Conservation (phyloP, 768 basidiomycete species). For the Neoboletus brunneissimus region DNA sequence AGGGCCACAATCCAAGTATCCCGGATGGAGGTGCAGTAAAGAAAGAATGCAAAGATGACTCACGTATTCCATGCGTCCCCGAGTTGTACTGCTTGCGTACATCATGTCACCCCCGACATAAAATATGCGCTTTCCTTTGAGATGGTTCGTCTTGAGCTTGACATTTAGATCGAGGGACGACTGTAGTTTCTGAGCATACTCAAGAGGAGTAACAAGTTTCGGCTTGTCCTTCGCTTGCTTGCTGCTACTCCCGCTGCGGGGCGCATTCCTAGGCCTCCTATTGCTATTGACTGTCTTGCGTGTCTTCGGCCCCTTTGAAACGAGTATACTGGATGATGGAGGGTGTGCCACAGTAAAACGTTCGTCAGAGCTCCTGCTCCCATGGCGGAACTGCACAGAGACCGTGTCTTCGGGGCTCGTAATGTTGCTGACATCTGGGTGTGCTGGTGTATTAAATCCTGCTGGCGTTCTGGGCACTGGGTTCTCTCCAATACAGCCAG, state of each 20-base stretch:
- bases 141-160: slow-evolving; percentile 32
- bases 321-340: background rate
- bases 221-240: slow-evolving; percentile 42
- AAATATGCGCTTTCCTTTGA: slow-evolving; percentile 55
- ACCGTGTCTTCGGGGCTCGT: slow-evolving; percentile 19
- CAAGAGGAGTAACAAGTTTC: slow-evolving; percentile 43
- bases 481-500: background rate
- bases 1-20: background rate
- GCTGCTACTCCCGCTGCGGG: slow-evolving; percentile 4
- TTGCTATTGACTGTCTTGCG: slow-evolving; percentile 25
- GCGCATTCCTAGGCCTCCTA: slow-evolving; percentile 4
- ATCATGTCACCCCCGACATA: slow-evolving; percentile 59
- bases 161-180: slow-evolving; percentile 26
- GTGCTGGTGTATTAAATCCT: slow-evolving; percentile 4
- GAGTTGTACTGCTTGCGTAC: slow-evolving; percentile 49
- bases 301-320: slow-evolving; percentile 2
- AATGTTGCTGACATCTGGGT: slow-evolving; percentile 13
- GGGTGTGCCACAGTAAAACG: background rate
- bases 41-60: slow-evolving; percentile 24
- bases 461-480: slow-evolving; percentile 3
- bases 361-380: background rate
- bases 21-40: background rate
- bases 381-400: background rate
- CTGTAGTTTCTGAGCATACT: slow-evolving; percentile 52
- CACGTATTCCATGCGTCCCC: slow-evolving; percentile 60